Conservation (phyloP, 768 basidiomycete species). For the Hypholoma sublateritium region DNA sequence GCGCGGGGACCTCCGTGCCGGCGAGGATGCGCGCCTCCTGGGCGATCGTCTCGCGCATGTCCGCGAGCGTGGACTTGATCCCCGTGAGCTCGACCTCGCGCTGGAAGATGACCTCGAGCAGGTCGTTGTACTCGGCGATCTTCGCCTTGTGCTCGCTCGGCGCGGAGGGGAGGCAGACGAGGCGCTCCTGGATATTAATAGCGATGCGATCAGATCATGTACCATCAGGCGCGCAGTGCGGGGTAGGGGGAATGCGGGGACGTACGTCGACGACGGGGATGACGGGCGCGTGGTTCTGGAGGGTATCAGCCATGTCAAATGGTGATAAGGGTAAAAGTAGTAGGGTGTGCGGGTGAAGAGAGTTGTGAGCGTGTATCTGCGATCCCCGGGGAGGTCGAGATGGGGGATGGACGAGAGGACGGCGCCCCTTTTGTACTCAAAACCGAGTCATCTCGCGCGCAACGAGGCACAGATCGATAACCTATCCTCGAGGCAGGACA, state of each 20-base stretch:
- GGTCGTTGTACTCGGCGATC: constrained; percentile 31
- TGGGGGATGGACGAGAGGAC: constrained; percentile 6
- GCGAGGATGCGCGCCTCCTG: constrained; percentile 25
- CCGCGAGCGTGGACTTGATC: constrained; percentile 28
- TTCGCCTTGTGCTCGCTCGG: constrained; percentile 28
- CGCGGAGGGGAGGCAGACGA: constrained; percentile 21
- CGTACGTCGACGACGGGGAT: constrained; percentile 36
- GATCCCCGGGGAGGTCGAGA: constrained; percentile 18
- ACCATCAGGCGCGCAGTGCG: background rate
- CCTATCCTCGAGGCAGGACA: constrained; percentile 17
- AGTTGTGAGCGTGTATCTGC: constrained; percentile 10
- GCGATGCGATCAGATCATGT: background rate
- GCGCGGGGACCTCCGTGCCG: constrained; percentile 10
- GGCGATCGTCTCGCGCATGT: constrained; percentile 32
- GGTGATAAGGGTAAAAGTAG: constrained; percentile 3
- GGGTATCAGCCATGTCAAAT: constrained; percentile 18
- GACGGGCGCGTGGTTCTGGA: constrained; percentile 25
- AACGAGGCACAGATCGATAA: constrained; percentile 15
- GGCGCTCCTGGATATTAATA: constrained; percentile 27
- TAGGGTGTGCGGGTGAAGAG: constrained; percentile 4
- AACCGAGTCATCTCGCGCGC: constrained; percentile 7
- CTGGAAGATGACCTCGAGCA: constrained; percentile 33
- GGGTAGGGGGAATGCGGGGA: background rate
- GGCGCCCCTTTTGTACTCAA: constrained; percentile 16
- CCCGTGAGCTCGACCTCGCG: constrained; percentile 32